Evolutionary conservation across 192 early-diverging fungal species (phyloP).

Genomic region (Coemansia sp.): DNA sequence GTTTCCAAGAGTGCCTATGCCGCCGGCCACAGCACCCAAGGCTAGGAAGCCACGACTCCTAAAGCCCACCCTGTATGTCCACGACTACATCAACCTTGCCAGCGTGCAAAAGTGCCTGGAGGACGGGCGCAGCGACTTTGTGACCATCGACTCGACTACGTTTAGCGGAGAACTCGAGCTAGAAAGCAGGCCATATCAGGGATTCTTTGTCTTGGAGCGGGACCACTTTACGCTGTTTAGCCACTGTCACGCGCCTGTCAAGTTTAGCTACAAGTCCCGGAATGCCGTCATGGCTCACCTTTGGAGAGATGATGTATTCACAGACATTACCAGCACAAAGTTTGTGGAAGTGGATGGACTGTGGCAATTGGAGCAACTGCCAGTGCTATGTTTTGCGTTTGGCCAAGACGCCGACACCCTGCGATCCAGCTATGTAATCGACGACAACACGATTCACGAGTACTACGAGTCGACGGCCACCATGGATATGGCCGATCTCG

Average conservation of each 20-base stretch:
- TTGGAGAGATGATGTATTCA: background rate
- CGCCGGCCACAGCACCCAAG: background rate
- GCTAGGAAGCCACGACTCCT: background rate
- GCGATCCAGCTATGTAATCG: background rate
- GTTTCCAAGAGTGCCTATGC: background rate
- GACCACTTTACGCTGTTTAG: background rate
- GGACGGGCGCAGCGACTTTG: constrained; percentile 1
- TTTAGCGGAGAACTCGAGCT: background rate
- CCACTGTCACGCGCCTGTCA: background rate
- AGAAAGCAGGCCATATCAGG: background rate
- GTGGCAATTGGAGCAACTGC: background rate
- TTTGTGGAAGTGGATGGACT: constrained; percentile 1
- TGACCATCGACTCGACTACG: background rate
- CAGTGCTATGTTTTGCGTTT: background rate
- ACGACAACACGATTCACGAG: constrained; percentile 4
- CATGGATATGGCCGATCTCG: constrained; percentile 5
- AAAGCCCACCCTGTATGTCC: background rate
- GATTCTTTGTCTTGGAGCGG: background rate
- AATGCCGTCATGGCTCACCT: background rate
- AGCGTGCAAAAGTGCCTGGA: background rate
- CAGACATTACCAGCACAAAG: background rate
- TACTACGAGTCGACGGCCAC: background rate
- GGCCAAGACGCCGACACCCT: background rate
- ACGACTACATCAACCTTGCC: background rate
- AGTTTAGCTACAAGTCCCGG: constrained; percentile 11